Conservation (phyloP, 2,329 filamentous ascomycete species). For the Calycina herbarum region DNA sequence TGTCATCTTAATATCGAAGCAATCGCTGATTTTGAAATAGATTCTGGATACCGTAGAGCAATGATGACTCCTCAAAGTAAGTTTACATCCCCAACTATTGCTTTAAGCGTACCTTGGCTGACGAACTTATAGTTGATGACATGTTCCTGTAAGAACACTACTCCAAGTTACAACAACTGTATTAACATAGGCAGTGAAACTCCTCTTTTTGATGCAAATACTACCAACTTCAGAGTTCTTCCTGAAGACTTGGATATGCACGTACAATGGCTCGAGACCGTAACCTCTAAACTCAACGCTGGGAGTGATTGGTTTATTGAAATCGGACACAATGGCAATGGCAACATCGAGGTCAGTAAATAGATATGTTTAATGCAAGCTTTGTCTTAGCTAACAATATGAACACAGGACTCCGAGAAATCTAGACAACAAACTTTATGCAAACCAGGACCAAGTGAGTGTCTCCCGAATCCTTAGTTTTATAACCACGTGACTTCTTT, state of each 20-base stretch:
- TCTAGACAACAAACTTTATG: not conserved
- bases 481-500: not conserved
- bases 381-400: not conserved
- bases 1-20: conserved; percentile 52
- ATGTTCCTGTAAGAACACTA: conserved; percentile 47
- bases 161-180: not conserved
- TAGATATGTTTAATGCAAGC: not conserved
- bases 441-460: not conserved
- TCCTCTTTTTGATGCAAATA: conserved; percentile 46
- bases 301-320: conserved; percentile 53
- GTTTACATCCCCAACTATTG: not conserved
- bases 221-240: conserved; percentile 48
- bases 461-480: not conserved
- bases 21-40: conserved; percentile 39
- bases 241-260: conserved; percentile 46
- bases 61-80: conserved; percentile 17
- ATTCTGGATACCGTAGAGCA: conserved; percentile 18
- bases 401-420: not conserved
- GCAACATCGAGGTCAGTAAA: conserved; percentile 14
- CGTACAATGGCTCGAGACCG: conserved; percentile 41
- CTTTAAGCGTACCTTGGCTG: not conserved
- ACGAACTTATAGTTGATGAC: conserved; percentile 42
- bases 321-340: conserved; percentile 50
- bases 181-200: conserved; percentile 34
- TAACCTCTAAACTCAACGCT: conserved; percentile 43